Conservation (phyloP, 1,284 basidiomycete species). For the Sanghuangporus weigelae region DNA sequence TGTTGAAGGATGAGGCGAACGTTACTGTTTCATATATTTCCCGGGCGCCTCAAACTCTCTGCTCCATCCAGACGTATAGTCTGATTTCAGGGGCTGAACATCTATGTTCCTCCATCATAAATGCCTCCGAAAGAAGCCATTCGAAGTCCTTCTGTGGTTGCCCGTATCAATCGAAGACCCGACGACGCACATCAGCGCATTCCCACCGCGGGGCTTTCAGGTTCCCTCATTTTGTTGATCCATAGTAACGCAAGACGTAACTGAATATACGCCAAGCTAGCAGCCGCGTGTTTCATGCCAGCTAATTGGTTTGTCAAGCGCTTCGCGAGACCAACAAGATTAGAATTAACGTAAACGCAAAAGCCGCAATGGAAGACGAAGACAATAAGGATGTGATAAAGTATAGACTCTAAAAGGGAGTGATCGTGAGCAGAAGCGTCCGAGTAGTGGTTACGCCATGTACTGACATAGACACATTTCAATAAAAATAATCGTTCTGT, state of each 20-base stretch:
- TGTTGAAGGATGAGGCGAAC: neutral
- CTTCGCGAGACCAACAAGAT: neutral
- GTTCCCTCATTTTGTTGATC: neutral
- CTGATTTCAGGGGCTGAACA: neutral
- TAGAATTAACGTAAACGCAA: neutral
- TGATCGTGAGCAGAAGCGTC: neutral
- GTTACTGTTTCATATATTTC: neutral
- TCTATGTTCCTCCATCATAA: neutral
- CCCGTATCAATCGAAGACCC: constrained; percentile 8
- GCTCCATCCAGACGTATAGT: neutral
- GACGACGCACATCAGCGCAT: neutral
- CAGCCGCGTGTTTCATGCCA: neutral
- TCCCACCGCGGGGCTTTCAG: neutral
- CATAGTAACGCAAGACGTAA: neutral
- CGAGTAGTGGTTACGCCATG: neutral
- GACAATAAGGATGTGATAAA: neutral
- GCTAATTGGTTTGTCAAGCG: neutral
- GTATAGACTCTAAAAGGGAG: constrained; percentile 5
- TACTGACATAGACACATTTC: constrained; percentile 7
- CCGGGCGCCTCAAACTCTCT: neutral
- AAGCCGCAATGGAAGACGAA: neutral
- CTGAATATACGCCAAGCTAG: neutral
- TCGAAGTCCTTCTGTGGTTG: constrained; percentile 1
- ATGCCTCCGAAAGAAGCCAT: neutral
- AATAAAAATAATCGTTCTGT: neutral